These are phyloP conservation scores for Achaetomiella virescens DNA, from an alignment of 495 filamentous ascomycete genomes.

Conservation along the genomic window DNA sequence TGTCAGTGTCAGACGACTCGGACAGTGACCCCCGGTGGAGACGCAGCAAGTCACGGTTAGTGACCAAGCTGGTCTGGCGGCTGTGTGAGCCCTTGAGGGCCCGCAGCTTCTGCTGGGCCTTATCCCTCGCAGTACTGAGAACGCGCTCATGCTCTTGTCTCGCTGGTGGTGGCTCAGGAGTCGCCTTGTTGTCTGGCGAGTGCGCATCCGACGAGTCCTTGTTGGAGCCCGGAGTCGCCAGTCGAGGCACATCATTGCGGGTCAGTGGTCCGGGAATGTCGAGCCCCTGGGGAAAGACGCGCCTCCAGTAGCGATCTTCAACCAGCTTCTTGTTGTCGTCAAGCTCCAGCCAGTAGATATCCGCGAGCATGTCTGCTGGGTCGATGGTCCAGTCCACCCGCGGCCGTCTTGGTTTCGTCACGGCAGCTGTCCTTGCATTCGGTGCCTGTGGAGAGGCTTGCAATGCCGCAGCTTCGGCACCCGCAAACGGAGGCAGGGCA, in stretches of 20 bases:
- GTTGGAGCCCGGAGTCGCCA: constrained; percentile 18
- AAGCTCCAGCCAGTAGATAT: constrained; percentile 79
- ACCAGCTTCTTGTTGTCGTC: constrained; percentile 66
- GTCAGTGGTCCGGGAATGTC: constrained; percentile 22
- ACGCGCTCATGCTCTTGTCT: constrained; percentile 29
- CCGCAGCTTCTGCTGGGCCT: constrained; percentile 44
- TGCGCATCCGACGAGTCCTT: constrained; percentile 18
- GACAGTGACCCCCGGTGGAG: constrained; percentile 38
- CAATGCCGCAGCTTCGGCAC: constrained; percentile 30
- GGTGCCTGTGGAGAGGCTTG: constrained; percentile 31
- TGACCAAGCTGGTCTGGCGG: constrained; percentile 35
- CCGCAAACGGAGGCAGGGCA: constrained; percentile 50
- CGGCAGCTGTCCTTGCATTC: constrained; percentile 23
- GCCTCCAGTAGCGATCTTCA: constrained; percentile 64
- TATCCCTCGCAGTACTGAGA: constrained; percentile 33
- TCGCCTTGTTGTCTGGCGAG: constrained; percentile 10
- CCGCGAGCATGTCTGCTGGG: constrained; percentile 75
- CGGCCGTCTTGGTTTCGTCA: constrained; percentile 52
- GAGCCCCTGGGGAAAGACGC: constrained; percentile 52
- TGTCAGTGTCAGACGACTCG: constrained; percentile 44
- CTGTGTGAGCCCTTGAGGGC: constrained; percentile 44
- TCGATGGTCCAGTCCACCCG: constrained; percentile 74
- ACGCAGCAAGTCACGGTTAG: constrained; percentile 36
- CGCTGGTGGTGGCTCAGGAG: constrained; percentile 11
- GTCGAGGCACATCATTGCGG: constrained; percentile 14